A percentile compares a stretch with the other conserved stretches of the same genome.
Conservation (phyloP, 2,329 filamentous ascomycete species). For the Tolypocladium ophioglossoides region DNA sequence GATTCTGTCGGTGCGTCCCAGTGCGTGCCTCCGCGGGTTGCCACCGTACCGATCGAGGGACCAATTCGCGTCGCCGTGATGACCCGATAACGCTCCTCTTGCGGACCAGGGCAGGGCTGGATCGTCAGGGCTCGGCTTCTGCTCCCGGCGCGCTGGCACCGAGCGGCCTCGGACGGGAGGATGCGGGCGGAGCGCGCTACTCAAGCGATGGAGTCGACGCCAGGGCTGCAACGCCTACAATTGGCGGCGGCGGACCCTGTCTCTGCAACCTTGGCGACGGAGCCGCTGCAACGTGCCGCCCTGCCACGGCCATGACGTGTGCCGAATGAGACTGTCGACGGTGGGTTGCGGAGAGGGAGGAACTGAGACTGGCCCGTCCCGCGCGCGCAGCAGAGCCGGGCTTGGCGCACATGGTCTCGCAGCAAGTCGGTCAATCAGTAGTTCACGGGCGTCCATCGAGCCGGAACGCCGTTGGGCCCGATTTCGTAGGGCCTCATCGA, state of each 20-base stretch:
- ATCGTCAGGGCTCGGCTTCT: not conserved
- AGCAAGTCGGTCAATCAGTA: constrained; percentile 6
- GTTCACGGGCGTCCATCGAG: constrained; percentile 40
- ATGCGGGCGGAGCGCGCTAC: not conserved
- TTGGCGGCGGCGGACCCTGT: not conserved
- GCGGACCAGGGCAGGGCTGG: not conserved
- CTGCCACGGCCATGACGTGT: not conserved
- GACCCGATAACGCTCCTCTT: not conserved
- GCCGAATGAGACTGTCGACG: not conserved
- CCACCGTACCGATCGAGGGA: not conserved
- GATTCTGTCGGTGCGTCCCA: not conserved
- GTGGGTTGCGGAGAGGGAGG: not conserved
- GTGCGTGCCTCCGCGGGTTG: not conserved
- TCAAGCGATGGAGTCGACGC: not conserved
- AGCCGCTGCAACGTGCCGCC: not conserved
- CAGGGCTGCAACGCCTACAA: not conserved
- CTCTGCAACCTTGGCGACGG: not conserved
- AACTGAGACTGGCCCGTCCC: not conserved
- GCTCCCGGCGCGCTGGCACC: not conserved
- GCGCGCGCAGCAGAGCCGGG: not conserved
- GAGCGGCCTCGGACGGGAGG: not conserved
- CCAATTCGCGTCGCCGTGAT: not conserved
- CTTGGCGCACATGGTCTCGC: not conserved
- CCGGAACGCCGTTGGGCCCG: constrained; percentile 46
- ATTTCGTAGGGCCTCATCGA: constrained; percentile 44